These are phyloP conservation scores for Pyropia yezoensis DNA, from an alignment of 23 red algal species.

Conservation along the genomic window DNA sequence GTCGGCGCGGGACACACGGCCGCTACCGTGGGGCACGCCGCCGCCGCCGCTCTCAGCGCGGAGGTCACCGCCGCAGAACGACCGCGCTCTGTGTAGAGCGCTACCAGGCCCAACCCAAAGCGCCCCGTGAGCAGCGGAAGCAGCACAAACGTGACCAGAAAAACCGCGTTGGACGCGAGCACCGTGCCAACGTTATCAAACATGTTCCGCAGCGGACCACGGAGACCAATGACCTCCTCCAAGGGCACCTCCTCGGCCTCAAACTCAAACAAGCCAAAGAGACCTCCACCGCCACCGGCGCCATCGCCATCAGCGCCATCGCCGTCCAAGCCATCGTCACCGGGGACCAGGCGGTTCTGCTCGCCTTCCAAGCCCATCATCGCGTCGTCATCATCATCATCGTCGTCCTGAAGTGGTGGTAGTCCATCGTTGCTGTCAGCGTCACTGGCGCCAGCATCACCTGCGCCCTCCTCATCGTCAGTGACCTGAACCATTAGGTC, in stretches of 20 bases:
- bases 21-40: too few relatives aligned
- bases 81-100: constrained; percentile 15
- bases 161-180: constrained; percentile 64
- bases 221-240: constrained; percentile 71
- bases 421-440: constrained; percentile 13
- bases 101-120: constrained; percentile 36
- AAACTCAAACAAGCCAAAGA: constrained; percentile 71
- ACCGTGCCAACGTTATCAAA: constrained; percentile 86
- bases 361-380: constrained; percentile 4
- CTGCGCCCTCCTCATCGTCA: constrained; percentile 13
- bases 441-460: constrained; percentile 19
- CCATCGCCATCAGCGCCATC: constrained; percentile 36
- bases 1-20: too few relatives aligned
- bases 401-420: constrained; percentile 4
- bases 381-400: constrained; percentile 21
- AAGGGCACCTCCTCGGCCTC: constrained; percentile 73
- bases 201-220: constrained; percentile 69
- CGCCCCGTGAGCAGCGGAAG: constrained; percentile 63
- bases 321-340: too few relatives aligned
- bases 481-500: constrained; percentile 4
- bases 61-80: background rate
- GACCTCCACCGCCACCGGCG: constrained; percentile 46
- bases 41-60: too few relatives aligned
- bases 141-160: constrained; percentile 64
- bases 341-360: background rate